Percentiles rank a stretch among this genome's conserved stretches.
Evolutionary conservation across 345 rosid genomes (phyloP).

Genomic region (Punica granatum): DNA sequence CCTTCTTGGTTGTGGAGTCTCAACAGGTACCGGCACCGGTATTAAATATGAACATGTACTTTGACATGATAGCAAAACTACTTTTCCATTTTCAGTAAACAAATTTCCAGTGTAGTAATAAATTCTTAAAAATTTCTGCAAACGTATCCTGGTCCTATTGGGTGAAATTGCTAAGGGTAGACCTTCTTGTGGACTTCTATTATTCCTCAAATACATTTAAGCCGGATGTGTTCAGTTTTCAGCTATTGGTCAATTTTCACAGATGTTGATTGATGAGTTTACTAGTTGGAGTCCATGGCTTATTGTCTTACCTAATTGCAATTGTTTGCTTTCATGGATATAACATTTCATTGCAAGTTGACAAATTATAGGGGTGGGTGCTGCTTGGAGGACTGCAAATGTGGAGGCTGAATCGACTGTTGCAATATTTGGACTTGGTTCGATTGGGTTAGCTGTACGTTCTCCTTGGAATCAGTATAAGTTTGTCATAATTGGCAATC

Average conservation of each 20-base stretch:
- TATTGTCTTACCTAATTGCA: not conserved
- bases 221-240: not conserved
- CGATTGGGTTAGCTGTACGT: slow-evolving; percentile 79
- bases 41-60: not conserved
- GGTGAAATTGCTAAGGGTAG: not conserved
- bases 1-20: slow-evolving; percentile 81
- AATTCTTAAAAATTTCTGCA: too few species aligned
- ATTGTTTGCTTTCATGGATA: not conserved
- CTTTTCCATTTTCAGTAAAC: too few species aligned
- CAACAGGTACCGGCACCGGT: slow-evolving; percentile 46
- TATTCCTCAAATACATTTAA: not conserved
- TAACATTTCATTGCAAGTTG: not conserved
- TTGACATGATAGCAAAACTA: too few species aligned
- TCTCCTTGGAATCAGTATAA: not conserved
- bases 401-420: slow-evolving; percentile 83
- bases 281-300: not conserved
- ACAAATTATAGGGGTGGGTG: slow-evolving; percentile 61
- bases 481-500: not conserved
- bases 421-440: slow-evolving; percentile 80
- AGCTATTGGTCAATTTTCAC: not conserved
- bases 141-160: not conserved
- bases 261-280: not conserved
- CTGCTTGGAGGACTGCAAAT: slow-evolving; percentile 75
- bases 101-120: too few species aligned
- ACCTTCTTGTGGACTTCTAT: not conserved